These are phyloP conservation scores for Hydnomerulius pinastri DNA, from an alignment of 768 basidiomycete species.

Conservation along the genomic window DNA sequence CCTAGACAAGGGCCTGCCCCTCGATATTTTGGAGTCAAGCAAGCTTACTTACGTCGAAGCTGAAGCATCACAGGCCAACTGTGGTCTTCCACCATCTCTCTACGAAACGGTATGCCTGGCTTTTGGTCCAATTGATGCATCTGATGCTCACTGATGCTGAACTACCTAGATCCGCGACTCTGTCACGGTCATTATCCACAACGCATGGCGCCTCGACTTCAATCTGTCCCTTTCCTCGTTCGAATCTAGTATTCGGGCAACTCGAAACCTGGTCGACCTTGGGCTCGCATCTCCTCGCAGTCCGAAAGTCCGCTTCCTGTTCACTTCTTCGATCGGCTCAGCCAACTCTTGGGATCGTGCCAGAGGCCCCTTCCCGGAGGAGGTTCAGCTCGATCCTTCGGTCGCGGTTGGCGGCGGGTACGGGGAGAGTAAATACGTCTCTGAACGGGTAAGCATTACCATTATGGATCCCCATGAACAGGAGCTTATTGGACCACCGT, in stretches of 20 bases:
- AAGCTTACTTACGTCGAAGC: constrained; percentile 39
- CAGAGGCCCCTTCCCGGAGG: too few species aligned
- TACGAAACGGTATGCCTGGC: background rate
- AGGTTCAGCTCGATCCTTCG: too few species aligned
- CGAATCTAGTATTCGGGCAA: constrained; percentile 47
- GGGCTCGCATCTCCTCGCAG: constrained; percentile 29
- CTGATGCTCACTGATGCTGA: background rate
- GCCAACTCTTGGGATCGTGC: constrained; percentile 8
- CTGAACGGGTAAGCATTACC: background rate
- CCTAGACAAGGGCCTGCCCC: constrained; percentile 33
- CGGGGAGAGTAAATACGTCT: too few species aligned
- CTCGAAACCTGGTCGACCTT: constrained; percentile 48
- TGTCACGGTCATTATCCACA: constrained; percentile 39
- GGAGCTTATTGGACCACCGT: background rate
- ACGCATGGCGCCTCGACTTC: constrained; percentile 51
- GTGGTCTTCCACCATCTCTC: constrained; percentile 23
- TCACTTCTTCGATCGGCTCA: constrained; percentile 35
- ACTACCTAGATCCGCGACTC: constrained; percentile 23
- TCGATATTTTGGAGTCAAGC: constrained; percentile 22
- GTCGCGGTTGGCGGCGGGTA: too few species aligned
- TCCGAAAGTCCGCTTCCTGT: constrained; percentile 33
- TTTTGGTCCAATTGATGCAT: background rate
- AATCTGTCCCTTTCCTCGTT: constrained; percentile 49
- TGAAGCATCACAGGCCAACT: constrained; percentile 24
- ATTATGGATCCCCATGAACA: constrained; percentile 2